Conservation (phyloP, 805 yeast genomes). For the Ogataea paradorogensis region DNA sequence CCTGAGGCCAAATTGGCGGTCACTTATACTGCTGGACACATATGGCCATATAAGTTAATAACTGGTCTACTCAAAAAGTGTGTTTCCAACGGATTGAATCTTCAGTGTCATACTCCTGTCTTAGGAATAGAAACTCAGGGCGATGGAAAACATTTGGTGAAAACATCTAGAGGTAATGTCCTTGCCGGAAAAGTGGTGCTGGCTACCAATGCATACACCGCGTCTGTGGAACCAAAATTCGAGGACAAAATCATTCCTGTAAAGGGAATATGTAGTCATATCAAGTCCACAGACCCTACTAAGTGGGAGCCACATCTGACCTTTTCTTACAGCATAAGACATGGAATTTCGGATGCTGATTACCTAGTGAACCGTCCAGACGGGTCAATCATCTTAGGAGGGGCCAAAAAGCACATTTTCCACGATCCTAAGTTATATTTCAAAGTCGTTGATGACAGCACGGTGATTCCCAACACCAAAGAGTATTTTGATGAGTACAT, state of each 20-base stretch:
- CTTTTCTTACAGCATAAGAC: slow-evolving; percentile 30
- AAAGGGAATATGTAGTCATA: slow-evolving; percentile 34
- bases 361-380: slow-evolving; percentile 37
- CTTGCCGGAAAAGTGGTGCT: slow-evolving; percentile 34
- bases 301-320: slow-evolving; percentile 33
- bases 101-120: slow-evolving; percentile 42
- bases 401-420: slow-evolving; percentile 25
- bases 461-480: slow-evolving; percentile 22
- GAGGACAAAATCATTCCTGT: slow-evolving; percentile 33
- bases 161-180: slow-evolving; percentile 27
- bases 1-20: slow-evolving; percentile 31
- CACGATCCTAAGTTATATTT: slow-evolving; percentile 26
- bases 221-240: slow-evolving; percentile 25
- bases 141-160: slow-evolving; percentile 32
- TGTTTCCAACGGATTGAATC: slow-evolving; percentile 33
- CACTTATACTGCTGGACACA: slow-evolving; percentile 39
- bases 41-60: slow-evolving; percentile 45
- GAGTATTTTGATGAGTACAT: slow-evolving; percentile 30
- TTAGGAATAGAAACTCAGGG: slow-evolving; percentile 20
- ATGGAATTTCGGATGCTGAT: slow-evolving; percentile 16
- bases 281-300: slow-evolving; percentile 20
- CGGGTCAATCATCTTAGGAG: slow-evolving; percentile 36
- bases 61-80: slow-evolving; percentile 31
- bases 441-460: slow-evolving; percentile 37
- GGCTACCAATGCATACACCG: slow-evolving; percentile 38